A percentile compares a stretch with the other conserved stretches of the same genome.
Evolutionary conservation across 345 rosid species (phyloP).

Genomic region (Reutealis trisperma): DNA sequence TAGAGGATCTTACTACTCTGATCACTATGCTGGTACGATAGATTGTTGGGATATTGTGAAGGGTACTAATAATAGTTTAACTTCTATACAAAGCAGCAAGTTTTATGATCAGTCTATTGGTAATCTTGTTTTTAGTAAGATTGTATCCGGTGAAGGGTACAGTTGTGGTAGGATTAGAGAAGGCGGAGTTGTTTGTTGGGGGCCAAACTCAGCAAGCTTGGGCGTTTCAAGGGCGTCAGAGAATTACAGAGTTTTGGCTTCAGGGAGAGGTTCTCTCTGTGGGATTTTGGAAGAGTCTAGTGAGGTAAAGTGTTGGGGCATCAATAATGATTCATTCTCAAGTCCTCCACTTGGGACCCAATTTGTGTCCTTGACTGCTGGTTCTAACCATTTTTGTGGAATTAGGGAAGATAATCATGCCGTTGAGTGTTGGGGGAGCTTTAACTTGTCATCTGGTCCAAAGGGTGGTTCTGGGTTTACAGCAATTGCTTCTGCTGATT

Average conservation of each 20-base stretch:
- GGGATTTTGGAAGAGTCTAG: conserved; percentile 53
- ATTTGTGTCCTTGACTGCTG: conserved; percentile 67
- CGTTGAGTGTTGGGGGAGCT: conserved; percentile 84
- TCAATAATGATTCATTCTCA: conserved; percentile 32
- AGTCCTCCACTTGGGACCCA: conserved; percentile 34
- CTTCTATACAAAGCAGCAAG: conserved; percentile 35
- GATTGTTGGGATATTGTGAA: conserved; percentile 77
- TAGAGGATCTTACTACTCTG: conserved; percentile 79
- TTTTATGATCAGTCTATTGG: conserved; percentile 50
- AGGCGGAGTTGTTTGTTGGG: conserved; percentile 81
- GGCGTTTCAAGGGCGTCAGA: conserved; percentile 47
- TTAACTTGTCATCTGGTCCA: conserved; percentile 61
- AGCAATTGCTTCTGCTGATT: conserved; percentile 89
- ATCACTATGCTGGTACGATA: conserved; percentile 58
- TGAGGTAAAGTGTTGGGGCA: conserved; percentile 72
- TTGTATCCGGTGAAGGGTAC: conserved; percentile 85
- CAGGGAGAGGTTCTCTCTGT: conserved; percentile 56
- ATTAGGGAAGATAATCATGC: conserved; percentile 79
- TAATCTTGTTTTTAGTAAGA: conserved; percentile 50
- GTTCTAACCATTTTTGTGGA: conserved; percentile 78
- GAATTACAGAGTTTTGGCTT: conserved; percentile 50
- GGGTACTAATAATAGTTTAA: conserved; percentile 37
- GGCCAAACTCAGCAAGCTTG: conserved; percentile 54
- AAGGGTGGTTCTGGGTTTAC: conserved; percentile 66
- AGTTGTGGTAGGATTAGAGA: conserved; percentile 79